Conservation (phyloP, 352 stramenopile species). For the Phytophthora lateralis region DNA sequence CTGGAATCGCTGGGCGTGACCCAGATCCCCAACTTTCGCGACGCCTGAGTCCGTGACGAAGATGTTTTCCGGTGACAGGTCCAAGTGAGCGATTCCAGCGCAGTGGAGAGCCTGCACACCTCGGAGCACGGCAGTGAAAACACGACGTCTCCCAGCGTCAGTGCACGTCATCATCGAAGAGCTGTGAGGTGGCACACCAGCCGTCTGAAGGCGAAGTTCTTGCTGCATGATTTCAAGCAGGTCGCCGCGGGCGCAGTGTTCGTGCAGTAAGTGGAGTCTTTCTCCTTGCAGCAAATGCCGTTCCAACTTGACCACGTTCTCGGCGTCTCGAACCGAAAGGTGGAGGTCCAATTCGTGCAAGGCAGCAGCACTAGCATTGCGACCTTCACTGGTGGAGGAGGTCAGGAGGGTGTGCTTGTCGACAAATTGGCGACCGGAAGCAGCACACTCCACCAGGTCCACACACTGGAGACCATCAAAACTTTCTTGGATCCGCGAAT, state of each 20-base stretch:
- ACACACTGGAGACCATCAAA: slow-evolving; percentile 46
- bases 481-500: slow-evolving; percentile 46
- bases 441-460: slow-evolving; percentile 54
- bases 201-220: slow-evolving; percentile 52
- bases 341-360: slow-evolving; percentile 72
- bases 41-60: slow-evolving; percentile 88
- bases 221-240: slow-evolving; percentile 58
- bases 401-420: slow-evolving; percentile 68
- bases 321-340: slow-evolving; percentile 42
- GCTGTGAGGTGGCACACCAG: slow-evolving; percentile 30
- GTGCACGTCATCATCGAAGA: slow-evolving; percentile 41
- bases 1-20: slow-evolving; percentile 60
- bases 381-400: slow-evolving; percentile 23
- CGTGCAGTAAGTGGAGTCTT: slow-evolving; percentile 64
- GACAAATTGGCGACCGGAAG: slow-evolving; percentile 36
- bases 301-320: slow-evolving; percentile 58
- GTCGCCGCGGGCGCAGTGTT: slow-evolving; percentile 71
- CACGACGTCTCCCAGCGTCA: slow-evolving; percentile 41
- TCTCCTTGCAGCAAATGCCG: slow-evolving; percentile 54
- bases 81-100: slow-evolving; percentile 89
- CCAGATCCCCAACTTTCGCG: slow-evolving; percentile 91
- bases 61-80: slow-evolving; percentile 96
- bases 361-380: slow-evolving; percentile 47
- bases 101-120: slow-evolving; percentile 88
- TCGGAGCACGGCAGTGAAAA: slow-evolving; percentile 82